These are phyloP conservation scores for Datura wrightii DNA, from an alignment of 257 asterid species.

Conservation along the genomic window DNA sequence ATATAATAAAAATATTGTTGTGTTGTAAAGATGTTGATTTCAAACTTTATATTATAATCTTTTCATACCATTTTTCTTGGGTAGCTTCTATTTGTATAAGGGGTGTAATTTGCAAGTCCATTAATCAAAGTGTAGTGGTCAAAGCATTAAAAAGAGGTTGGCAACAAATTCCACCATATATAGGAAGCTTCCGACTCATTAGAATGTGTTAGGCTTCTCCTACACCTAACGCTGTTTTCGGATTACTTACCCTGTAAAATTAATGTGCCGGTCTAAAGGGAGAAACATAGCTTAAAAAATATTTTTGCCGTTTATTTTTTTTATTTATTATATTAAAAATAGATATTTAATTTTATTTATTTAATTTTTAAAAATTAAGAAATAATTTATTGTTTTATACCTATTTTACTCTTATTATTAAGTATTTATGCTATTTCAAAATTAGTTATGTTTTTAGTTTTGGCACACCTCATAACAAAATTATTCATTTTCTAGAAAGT, in stretches of 20 bases:
- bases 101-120: background rate
- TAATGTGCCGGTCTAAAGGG: background rate
- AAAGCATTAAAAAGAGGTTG: conserved; percentile 1
- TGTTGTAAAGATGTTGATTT: background rate
- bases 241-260: background rate
- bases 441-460: no score
- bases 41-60: background rate
- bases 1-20: no score
- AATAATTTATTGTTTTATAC: no score
- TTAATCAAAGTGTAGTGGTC: background rate
- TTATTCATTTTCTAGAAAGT: no score
- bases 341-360: no score
- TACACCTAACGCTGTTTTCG: background rate
- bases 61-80: background rate
- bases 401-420: no score
- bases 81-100: background rate
- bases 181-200: background rate
- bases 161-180: background rate
- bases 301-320: background rate
- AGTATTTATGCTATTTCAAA: no score
- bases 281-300: background rate
- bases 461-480: no score
- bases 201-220: background rate
- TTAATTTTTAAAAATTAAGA: no score
- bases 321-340: background rate